These are phyloP conservation scores for Exophiala oligosperma DNA, from an alignment of 2,329 filamentous ascomycete genomes.

Conservation along the genomic window DNA sequence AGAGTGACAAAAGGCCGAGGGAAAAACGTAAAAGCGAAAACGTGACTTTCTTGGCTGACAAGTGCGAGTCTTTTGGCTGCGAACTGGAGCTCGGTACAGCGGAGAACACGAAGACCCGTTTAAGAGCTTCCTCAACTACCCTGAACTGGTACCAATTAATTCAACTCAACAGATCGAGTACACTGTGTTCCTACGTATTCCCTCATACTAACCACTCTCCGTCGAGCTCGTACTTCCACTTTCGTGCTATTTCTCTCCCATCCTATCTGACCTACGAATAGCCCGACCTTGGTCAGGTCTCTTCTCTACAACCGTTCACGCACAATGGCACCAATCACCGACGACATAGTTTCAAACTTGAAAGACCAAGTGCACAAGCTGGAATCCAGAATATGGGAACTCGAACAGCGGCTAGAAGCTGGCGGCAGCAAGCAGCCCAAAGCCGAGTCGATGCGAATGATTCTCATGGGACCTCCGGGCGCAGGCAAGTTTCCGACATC, in stretches of 20 bases:
- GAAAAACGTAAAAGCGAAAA: background rate
- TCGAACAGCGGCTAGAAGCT: conserved; percentile 69
- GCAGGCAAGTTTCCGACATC: conserved; percentile 67
- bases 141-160: background rate
- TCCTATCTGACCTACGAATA: conserved; percentile 30
- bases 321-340: conserved; percentile 85
- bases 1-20: background rate
- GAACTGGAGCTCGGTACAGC: conserved; percentile 9
- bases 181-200: background rate
- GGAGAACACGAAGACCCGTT: conserved; percentile 2
- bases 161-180: background rate
- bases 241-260: conserved; percentile 24
- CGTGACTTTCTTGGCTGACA: background rate
- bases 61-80: background rate
- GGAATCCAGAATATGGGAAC: conserved; percentile 79
- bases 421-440: conserved; percentile 52
- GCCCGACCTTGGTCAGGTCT: conserved; percentile 31
- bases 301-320: conserved; percentile 21
- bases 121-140: background rate
- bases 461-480: conserved; percentile 94
- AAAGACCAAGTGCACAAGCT: conserved; percentile 81
- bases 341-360: conserved; percentile 76
- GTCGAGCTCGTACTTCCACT: conserved; percentile 6
- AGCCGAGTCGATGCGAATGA: conserved; percentile 80
- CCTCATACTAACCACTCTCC: background rate